These are phyloP conservation scores for Knoxdaviesia capensis DNA, from an alignment of 2,329 filamentous ascomycete genomes.

Conservation along the genomic window DNA sequence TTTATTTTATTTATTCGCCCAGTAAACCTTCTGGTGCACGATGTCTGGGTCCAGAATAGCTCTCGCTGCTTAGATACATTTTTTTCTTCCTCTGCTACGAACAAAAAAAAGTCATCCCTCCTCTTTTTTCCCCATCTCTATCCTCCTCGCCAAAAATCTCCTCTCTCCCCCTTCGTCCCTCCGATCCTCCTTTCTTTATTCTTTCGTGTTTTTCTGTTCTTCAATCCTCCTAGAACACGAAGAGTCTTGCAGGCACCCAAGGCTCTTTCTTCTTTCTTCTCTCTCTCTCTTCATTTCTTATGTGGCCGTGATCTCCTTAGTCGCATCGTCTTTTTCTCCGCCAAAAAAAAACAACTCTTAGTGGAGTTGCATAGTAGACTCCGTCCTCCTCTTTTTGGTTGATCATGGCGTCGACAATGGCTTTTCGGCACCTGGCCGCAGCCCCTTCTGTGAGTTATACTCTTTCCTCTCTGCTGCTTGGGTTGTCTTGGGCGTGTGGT, in stretches of 20 bases:
- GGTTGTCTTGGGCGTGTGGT: conserved; percentile 6
- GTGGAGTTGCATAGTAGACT: too few relatives aligned
- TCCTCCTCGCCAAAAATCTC: too few relatives aligned
- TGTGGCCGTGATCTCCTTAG: neutral
- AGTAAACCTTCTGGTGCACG: neutral
- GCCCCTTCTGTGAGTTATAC: conserved; percentile 31
- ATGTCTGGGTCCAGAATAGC: too few relatives aligned
- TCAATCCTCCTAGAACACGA: neutral
- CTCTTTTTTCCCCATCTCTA: too few relatives aligned
- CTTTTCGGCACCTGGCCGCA: conserved; percentile 38
- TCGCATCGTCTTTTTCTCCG: neutral
- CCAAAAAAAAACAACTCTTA: neutral
- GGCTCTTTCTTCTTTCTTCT: conserved; percentile 1
- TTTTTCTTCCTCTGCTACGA: too few relatives aligned
- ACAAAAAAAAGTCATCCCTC: too few relatives aligned
- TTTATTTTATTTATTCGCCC: conserved; percentile 2
- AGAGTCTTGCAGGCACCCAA: neutral
- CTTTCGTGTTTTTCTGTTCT: too few relatives aligned
- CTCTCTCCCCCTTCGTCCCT: too few relatives aligned
- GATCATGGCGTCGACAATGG: conserved; percentile 40
- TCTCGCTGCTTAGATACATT: too few relatives aligned
- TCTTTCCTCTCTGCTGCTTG: conserved; percentile 5
- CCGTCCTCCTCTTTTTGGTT: too few relatives aligned
- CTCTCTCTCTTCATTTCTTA: neutral
- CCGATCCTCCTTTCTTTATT: too few relatives aligned